Evolutionary conservation across 1,139 yeast genomes (phyloP).

Genomic region (Suhomyces chickasaworum): DNA sequence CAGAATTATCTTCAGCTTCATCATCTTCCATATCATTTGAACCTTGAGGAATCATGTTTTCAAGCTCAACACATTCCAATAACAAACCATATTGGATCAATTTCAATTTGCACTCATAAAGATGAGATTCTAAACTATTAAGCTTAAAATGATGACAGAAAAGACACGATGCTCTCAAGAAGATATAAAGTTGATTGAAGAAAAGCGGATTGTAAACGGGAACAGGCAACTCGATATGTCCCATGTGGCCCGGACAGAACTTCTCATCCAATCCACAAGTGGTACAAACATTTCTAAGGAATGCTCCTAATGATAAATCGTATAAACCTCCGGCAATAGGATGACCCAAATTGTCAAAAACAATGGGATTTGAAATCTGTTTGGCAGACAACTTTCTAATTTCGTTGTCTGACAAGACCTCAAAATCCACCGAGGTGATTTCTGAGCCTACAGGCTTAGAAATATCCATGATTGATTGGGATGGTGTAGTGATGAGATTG

Average conservation of each 20-base stretch:
- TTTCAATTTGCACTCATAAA: slow-evolving; percentile 73
- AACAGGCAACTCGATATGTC: slow-evolving; percentile 94
- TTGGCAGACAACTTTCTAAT: slow-evolving; percentile 86
- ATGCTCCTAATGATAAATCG: slow-evolving; percentile 93
- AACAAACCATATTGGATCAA: slow-evolving; percentile 88
- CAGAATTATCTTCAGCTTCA: slow-evolving; percentile 23
- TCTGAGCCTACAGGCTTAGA: slow-evolving; percentile 95
- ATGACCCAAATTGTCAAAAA: slow-evolving; percentile 93
- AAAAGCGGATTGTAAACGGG: slow-evolving; percentile 95
- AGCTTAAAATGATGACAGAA: slow-evolving; percentile 87
- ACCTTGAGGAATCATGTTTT: slow-evolving; percentile 51
- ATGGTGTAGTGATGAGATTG: slow-evolving; percentile 9
- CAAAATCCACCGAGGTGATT: slow-evolving; percentile 89
- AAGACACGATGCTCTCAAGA: slow-evolving; percentile 82
- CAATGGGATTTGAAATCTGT: slow-evolving; percentile 93
- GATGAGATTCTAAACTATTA: slow-evolving; percentile 67
- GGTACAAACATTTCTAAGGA: slow-evolving; percentile 81
- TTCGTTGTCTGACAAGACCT: slow-evolving; percentile 79
- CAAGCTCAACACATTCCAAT: slow-evolving; percentile 74
- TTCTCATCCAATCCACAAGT: slow-evolving; percentile 96
- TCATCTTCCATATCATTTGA: slow-evolving; percentile 30
- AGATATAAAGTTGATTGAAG: slow-evolving; percentile 85
- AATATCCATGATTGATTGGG: slow-evolving; percentile 68
- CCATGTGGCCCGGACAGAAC: slow-evolving; percentile 97
- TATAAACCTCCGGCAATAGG: slow-evolving; percentile 93